Evolutionary conservation across 495 filamentous ascomycete species (phyloP).

Genomic region (Ascobolus immersus): DNA sequence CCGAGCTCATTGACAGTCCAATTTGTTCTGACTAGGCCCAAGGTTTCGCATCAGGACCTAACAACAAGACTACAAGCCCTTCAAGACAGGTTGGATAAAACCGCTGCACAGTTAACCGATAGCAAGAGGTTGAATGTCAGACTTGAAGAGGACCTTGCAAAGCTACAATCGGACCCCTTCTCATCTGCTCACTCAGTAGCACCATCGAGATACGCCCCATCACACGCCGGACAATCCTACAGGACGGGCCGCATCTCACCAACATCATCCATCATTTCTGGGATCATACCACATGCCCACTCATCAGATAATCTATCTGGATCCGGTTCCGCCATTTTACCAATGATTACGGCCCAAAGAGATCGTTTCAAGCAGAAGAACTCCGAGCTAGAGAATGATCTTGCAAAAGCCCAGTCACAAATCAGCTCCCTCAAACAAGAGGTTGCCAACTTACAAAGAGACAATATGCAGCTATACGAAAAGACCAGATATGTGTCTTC

Average conservation of each 20-base stretch:
- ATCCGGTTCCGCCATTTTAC: constrained; percentile 64
- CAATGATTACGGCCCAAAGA: constrained; percentile 93
- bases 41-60: constrained; percentile 83
- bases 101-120: constrained; percentile 66
- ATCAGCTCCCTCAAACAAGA: constrained; percentile 77
- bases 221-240: constrained; percentile 25
- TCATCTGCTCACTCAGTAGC: constrained; percentile 73
- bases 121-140: constrained; percentile 61
- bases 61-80: constrained; percentile 54
- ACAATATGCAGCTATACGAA: constrained; percentile 91
- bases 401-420: constrained; percentile 53
- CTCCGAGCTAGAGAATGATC: constrained; percentile 65
- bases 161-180: constrained; percentile 58
- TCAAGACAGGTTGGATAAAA: constrained; percentile 58
- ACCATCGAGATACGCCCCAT: constrained; percentile 27
- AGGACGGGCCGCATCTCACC: constrained; percentile 55
- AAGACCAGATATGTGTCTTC: constrained; percentile 91
- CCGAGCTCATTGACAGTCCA: no score
- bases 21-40: no score
- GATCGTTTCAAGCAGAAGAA: constrained; percentile 97
- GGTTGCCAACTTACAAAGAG: constrained; percentile 73
- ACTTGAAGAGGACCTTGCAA: constrained; percentile 75
- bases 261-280: constrained; percentile 91
- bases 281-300: constrained; percentile 45
- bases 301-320: constrained; percentile 13